These are phyloP conservation scores for Ceratobasidium theobromae DNA, from an alignment of 1,284 basidiomycete species.

Conservation along the genomic window DNA sequence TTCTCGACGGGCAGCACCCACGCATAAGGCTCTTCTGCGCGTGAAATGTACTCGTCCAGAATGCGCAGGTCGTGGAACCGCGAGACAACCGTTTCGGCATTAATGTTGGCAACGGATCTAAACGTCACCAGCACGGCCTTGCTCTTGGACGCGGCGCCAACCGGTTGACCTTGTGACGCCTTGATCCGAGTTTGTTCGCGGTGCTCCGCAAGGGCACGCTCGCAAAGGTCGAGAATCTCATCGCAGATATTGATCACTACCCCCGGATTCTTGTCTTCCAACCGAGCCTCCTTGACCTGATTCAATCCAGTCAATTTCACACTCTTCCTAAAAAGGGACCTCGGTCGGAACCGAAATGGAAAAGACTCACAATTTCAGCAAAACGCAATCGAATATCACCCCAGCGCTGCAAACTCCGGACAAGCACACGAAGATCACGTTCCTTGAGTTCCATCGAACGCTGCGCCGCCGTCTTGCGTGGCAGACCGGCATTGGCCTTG, in stretches of 20 bases:
- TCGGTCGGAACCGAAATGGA: slow-evolving; percentile 27
- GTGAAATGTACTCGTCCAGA: slow-evolving; percentile 78
- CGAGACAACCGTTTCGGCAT: slow-evolving; percentile 94
- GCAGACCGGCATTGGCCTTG: slow-evolving; percentile 61
- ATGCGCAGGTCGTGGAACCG: slow-evolving; percentile 89
- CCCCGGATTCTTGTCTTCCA: slow-evolving; percentile 91
- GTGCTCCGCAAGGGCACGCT: slow-evolving; percentile 81
- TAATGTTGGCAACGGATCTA: slow-evolving; percentile 89
- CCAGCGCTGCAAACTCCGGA: slow-evolving; percentile 95
- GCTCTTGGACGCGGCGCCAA: slow-evolving; percentile 73
- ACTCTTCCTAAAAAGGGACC: slow-evolving; percentile 1
- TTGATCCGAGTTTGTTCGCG: slow-evolving; percentile 76
- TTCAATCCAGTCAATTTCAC: slow-evolving; percentile 22
- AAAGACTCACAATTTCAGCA: slow-evolving; percentile 78
- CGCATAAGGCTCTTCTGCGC: slow-evolving; percentile 65
- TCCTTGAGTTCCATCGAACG: slow-evolving; percentile 97
- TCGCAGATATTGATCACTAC: slow-evolving; percentile 92
- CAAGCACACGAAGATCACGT: slow-evolving; percentile 92
- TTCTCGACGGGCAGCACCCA: slow-evolving; percentile 91
- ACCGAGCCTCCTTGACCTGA: slow-evolving; percentile 87
- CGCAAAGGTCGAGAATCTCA: slow-evolving; percentile 87
- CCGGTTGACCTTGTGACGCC: slow-evolving; percentile 79
- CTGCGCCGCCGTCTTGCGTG: slow-evolving; percentile 82
- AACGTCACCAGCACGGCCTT: slow-evolving; percentile 94
- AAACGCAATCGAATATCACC: slow-evolving; percentile 95